phyloP scores from a whole-genome alignment of 2,329 filamentous ascomycete genomes.

The Rhinocladiella mackenziei region DNA sequence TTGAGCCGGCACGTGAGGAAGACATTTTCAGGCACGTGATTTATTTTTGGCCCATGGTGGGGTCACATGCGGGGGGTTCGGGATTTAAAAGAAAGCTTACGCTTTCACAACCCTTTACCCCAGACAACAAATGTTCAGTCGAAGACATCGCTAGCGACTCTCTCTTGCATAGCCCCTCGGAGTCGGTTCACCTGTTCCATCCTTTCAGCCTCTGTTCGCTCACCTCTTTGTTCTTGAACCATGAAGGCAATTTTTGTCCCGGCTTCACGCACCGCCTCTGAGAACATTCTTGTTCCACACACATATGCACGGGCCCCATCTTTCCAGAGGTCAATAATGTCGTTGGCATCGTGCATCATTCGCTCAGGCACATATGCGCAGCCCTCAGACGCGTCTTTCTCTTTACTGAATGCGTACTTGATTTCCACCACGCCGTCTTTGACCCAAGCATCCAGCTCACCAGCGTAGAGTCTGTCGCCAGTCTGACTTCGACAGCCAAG shows the following conservation, averaged over 20 bases:
- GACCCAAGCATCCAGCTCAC: constrained; percentile 53
- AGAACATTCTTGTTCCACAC: constrained; percentile 58
- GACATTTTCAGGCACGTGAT: too few relatives aligned
- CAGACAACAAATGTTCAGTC: constrained; percentile 8
- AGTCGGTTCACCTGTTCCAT: constrained; percentile 32
- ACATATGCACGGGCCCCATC: constrained; percentile 57
- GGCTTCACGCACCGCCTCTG: constrained; percentile 46
- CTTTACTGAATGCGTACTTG: constrained; percentile 56
- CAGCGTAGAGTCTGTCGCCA: constrained; percentile 58
- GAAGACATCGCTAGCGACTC: constrained; percentile 19
- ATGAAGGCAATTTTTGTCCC: constrained; percentile 36
- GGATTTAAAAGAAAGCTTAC: too few relatives aligned
- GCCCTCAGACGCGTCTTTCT: constrained; percentile 45
- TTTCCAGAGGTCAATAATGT: constrained; percentile 45
- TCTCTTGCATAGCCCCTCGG: constrained; percentile 2
- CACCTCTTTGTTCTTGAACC: constrained; percentile 30
- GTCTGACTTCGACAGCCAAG: constrained; percentile 57
- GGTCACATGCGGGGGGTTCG: too few relatives aligned
- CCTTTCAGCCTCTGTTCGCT: constrained; percentile 30
- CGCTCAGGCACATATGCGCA: constrained; percentile 53
- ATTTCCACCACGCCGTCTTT: constrained; percentile 58
- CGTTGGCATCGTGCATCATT: constrained; percentile 45
- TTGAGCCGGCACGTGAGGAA: too few relatives aligned
- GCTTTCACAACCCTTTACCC: too few relatives aligned
- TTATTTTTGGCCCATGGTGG: too few relatives aligned